Evolutionary conservation across 352 stramenopile genomes (phyloP), one percentile per base, ranked within the genome.

Genomic region (Peronospora belbahrii): DNA sequence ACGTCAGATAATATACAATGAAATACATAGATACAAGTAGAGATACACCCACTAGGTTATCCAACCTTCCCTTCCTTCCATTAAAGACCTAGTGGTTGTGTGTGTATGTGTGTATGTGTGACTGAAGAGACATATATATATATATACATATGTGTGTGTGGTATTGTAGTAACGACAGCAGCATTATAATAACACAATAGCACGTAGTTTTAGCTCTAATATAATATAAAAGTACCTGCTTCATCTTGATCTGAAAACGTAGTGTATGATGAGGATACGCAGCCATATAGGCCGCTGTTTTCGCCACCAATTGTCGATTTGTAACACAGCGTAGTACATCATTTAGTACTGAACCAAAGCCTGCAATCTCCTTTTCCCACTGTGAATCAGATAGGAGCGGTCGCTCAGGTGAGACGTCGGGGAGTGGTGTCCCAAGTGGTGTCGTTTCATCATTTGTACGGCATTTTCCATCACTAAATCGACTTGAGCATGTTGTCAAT

Each of bases 241-340:
- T 90, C 67, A 90, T 83, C 58, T 90, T 90, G 72, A 90, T 78
- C 60, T 90, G 79, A 59, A 90, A 86, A 22, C 75, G 76, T 33
- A 85, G 48, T 40, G 76, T 61, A 48, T 90, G 79, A 40, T 87
- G 71, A 37, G 79, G 76, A 56, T 77, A 82, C 30, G 64, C 48
- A 41, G 66, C 68, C 62, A 90, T 85, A 52, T 81, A 90, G 51
- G 77, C 70, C 25, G 79, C 79, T 22, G 79, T 87, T 46, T 79
- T 65, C 7, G 73, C 59, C 23, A 90, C 77, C n/a, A 90, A 61
- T n/a, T 85, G 67, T 30, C 70, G 67, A 52, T 80, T 75, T 11
- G 74, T 83, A 5, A 88, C 74, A 46, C 75, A 78, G 50, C 67
- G 52, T 10, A 88, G 53, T 47, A 90, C 78, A 42, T 85, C 63